Evolutionary conservation across 140 eudicot species (phyloP).

Genomic region (Cichorium intybus): DNA sequence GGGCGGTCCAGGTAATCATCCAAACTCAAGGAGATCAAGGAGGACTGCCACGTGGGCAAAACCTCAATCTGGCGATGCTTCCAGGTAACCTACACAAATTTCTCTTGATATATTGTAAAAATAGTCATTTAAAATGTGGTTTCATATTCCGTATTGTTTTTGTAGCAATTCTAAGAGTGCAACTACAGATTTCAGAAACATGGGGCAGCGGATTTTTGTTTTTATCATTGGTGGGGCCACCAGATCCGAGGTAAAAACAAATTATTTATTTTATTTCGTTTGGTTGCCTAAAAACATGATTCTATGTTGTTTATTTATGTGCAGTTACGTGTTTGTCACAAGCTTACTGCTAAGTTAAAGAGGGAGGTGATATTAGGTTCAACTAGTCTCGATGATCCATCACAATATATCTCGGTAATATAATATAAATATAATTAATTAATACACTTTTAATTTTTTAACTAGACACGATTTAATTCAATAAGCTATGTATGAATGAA

Average conservation of each 20-base stretch:
- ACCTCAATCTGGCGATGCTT: conserved; percentile 69
- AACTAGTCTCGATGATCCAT: conserved; percentile 86
- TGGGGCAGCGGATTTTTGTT: conserved; percentile 92
- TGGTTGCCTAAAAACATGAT: background rate
- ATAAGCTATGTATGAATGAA: too few relatives aligned
- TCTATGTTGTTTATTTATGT: conserved; percentile 1
- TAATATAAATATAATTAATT: background rate
- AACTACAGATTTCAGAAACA: conserved; percentile 56
- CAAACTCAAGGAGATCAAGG: conserved; percentile 92
- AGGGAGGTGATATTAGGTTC: conserved; percentile 96
- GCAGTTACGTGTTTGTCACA: conserved; percentile 93
- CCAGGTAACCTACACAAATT: conserved; percentile 36
- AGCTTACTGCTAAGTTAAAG: conserved; percentile 81
- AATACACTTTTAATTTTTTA: too few relatives aligned
- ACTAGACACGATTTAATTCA: too few relatives aligned
- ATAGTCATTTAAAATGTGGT: too few relatives aligned
- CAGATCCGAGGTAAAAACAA: conserved; percentile 76
- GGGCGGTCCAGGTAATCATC: conserved; percentile 40
- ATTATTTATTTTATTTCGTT: background rate
- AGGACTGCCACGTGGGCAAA: conserved; percentile 87
- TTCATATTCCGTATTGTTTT: conserved; percentile 13
- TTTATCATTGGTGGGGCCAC: conserved; percentile 97
- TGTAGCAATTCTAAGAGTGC: conserved; percentile 59
- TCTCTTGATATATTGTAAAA: background rate
- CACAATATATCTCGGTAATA: conserved; percentile 68